Percentiles rank a stretch among this genome's conserved stretches.
Conservation (phyloP, 2,329 filamentous ascomycete species). For the Taxawa tesnikishii region DNA sequence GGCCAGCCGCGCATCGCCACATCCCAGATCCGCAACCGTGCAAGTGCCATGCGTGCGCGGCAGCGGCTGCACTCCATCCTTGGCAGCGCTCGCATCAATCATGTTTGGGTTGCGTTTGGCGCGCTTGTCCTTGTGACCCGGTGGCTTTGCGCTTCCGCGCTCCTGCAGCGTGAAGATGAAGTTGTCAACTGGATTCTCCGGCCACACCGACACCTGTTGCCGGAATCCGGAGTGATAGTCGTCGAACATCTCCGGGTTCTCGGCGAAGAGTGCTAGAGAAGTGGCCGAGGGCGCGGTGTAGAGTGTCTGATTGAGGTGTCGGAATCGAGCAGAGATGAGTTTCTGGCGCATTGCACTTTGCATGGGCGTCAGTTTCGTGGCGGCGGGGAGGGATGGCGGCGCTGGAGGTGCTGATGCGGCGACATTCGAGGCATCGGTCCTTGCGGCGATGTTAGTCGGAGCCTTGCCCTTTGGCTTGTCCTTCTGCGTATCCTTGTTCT, state of each 20-base stretch:
- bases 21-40: conserved; percentile 83
- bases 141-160: conserved; percentile 45
- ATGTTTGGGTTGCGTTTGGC: conserved; percentile 28
- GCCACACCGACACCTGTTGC: conserved; percentile 90
- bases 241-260: conserved; percentile 83
- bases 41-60: conserved; percentile 61
- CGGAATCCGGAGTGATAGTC: conserved; percentile 97
- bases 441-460: conserved; percentile 8
- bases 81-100: conserved; percentile 16
- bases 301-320: conserved; percentile 90
- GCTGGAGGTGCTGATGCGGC: conserved; percentile 16
- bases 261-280: conserved; percentile 69
- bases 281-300: conserved; percentile 83
- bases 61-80: conserved; percentile 33
- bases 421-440: conserved; percentile 23
- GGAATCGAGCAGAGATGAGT: conserved; percentile 87
- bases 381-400: conserved; percentile 20
- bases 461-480: conserved; percentile 1
- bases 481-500: conserved; percentile 11
- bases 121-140: conserved; percentile 20
- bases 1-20: conserved; percentile 78
- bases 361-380: conserved; percentile 69
- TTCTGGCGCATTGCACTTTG: conserved; percentile 93
- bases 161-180: conserved; percentile 62
- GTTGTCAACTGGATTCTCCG: conserved; percentile 84